phyloP scores from a whole-genome alignment of 345 rosid genomes.

The Eucalyptus virginea region DNA sequence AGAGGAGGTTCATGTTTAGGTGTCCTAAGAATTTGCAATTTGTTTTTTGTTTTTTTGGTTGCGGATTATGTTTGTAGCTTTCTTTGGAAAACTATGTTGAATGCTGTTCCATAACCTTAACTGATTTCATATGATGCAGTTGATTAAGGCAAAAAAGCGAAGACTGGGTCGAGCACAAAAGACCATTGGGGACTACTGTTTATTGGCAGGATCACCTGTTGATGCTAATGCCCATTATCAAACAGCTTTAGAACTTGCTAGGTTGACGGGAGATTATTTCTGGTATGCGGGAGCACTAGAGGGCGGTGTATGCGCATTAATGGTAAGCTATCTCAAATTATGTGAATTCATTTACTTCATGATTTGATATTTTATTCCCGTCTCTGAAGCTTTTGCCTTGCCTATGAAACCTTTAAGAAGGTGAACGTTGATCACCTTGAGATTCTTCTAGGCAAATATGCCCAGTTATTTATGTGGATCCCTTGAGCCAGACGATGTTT shows the following conservation, averaged over 20 bases:
- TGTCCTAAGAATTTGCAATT: constrained; percentile 58
- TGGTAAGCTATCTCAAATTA: constrained; percentile 31
- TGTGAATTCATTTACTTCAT: not conserved
- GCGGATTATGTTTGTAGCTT: not conserved
- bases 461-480: not conserved
- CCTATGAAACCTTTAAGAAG: not conserved
- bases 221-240: constrained; percentile 98
- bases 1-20: constrained; percentile 98
- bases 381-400: not conserved
- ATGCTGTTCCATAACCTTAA: not conserved
- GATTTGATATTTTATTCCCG: not conserved
- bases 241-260: constrained; percentile 83
- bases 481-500: not conserved
- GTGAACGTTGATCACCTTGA: not conserved
- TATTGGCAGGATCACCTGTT: constrained; percentile 98
- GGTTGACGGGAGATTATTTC: constrained; percentile 82
- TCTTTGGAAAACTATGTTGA: not conserved
- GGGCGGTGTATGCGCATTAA: constrained; percentile 88
- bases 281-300: constrained; percentile 99
- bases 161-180: constrained; percentile 95
- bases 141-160: constrained; percentile 91
- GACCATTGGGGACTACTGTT: constrained; percentile 97
- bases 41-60: not conserved
- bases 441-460: not conserved
- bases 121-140: constrained; percentile 32